Evolutionary conservation across 495 filamentous ascomycete genomes (phyloP).

Genomic region (Podospora sp.): DNA sequence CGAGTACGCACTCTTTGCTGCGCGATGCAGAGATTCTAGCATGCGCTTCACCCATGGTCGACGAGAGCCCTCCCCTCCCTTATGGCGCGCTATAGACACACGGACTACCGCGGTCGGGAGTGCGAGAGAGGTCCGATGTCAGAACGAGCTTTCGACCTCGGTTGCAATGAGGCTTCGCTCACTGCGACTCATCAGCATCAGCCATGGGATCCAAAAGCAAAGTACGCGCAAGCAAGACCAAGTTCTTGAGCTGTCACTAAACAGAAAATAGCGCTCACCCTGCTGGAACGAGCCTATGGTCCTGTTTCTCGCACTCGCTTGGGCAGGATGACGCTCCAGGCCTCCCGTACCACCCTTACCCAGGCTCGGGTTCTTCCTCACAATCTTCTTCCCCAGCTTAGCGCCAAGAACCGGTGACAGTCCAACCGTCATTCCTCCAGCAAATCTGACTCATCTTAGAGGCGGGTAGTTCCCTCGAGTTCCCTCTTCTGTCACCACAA

Average conservation of each 20-base stretch:
- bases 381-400: not conserved
- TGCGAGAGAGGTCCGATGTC: not conserved
- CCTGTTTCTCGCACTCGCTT: not conserved
- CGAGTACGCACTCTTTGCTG: not conserved
- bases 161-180: not conserved
- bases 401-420: conserved; percentile 8
- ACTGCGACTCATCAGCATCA: not conserved
- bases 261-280: not conserved
- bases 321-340: not conserved
- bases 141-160: not conserved
- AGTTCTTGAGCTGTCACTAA: not conserved
- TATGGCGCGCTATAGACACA: no score
- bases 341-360: not conserved
- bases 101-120: not conserved
- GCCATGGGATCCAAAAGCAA: not conserved
- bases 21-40: not conserved
- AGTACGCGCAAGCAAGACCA: not conserved
- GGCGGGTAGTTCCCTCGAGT: not conserved
- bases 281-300: not conserved
- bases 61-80: not conserved
- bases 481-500: not conserved
- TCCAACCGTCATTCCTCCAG: not conserved
- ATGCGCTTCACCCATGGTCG: not conserved
- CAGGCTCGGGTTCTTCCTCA: not conserved
- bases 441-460: conserved; percentile 19